Base-by-base conservation (phyloP, 2,329 filamentous ascomycete genomes). In the Escovopsis weberi region DNA sequence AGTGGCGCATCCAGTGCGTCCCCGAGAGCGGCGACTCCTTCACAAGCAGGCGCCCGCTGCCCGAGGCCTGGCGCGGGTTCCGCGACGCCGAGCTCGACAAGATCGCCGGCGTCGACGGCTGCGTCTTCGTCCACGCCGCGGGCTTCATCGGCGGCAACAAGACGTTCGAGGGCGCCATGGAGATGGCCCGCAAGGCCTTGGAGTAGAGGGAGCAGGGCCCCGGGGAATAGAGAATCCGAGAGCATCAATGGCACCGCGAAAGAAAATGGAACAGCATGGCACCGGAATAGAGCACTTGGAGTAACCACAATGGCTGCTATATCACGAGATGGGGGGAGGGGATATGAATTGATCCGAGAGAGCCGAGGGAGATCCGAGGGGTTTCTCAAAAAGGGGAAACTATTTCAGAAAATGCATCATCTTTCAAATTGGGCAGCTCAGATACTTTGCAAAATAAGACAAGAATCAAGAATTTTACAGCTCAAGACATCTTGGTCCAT, bases 101-200 rank as follows among this genome's bases (percentile, higher is more conserved):
- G 51, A 70, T 87, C 12, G 66, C 74, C 23, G 78, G 80, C 33
- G 69, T 86, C 26, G 67, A 69, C 5, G 85, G 88, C 6, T 80
- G 85, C 48, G 80, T 98, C 26, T 98, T 98, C 59, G 83, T 95
- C 28, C 91, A 98, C 59, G 88, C 88, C 4, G 81, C 82, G 42
- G 91, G 91, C 26, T 98, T 98, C 65, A 96, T 96, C 57, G 91
- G 91, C 15, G 91, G 91, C 2, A 93, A 95, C 64, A 82, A 84
- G 70, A 93, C 83, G 0, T 91, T 84, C 55, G 85, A 94, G 47
- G 91, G 91, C 28, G 88, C 79, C 26, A 74, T 85, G 59, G 77
- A 79, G 45, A 94, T 96, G 86, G 87, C 88, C 4, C 65, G 72
- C 60, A 85, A 83, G 69, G 82, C 83, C 2, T 65, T 85, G 48